A percentile compares a stretch with the other conserved stretches of the same genome.
Evolutionary conservation across 2,329 filamentous ascomycete species (phyloP).

Genomic region (Aspergillus bombycis): DNA sequence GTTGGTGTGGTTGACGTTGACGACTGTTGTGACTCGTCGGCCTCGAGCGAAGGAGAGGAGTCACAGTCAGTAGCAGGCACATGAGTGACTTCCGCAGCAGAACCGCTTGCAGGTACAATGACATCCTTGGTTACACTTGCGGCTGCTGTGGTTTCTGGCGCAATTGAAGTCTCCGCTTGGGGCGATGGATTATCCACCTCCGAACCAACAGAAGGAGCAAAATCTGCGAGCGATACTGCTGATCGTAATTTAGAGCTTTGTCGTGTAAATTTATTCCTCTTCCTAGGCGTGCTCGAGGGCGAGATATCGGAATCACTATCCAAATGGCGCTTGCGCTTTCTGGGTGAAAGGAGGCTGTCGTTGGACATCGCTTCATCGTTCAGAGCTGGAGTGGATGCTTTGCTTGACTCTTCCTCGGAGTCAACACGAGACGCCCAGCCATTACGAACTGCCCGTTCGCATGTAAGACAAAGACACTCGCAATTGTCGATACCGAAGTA

Average conservation of each 20-base stretch:
- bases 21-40: conserved; percentile 37
- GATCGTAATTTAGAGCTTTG: conserved; percentile 41
- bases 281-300: conserved; percentile 34
- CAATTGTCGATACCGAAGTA: conserved; percentile 96
- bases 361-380: conserved; percentile 26
- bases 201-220: conserved; percentile 27
- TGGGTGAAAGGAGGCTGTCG: conserved; percentile 24
- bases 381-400: conserved; percentile 35
- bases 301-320: conserved; percentile 33
- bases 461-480: conserved; percentile 89
- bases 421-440: conserved; percentile 70
- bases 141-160: neutral
- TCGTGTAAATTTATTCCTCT: conserved; percentile 37
- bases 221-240: conserved; percentile 39
- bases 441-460: conserved; percentile 74
- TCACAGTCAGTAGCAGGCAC: conserved; percentile 26
- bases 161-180: conserved; percentile 2
- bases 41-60: conserved; percentile 30
- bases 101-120: conserved; percentile 6
- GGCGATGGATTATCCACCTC: conserved; percentile 15
- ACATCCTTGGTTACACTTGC: neutral
- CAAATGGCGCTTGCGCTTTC: conserved; percentile 33
- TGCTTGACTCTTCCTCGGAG: conserved; percentile 37
- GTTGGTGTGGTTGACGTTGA: conserved; percentile 42
- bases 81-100: conserved; percentile 10